Conservation (phyloP, 768 basidiomycete species). For the Collybia nuda region DNA sequence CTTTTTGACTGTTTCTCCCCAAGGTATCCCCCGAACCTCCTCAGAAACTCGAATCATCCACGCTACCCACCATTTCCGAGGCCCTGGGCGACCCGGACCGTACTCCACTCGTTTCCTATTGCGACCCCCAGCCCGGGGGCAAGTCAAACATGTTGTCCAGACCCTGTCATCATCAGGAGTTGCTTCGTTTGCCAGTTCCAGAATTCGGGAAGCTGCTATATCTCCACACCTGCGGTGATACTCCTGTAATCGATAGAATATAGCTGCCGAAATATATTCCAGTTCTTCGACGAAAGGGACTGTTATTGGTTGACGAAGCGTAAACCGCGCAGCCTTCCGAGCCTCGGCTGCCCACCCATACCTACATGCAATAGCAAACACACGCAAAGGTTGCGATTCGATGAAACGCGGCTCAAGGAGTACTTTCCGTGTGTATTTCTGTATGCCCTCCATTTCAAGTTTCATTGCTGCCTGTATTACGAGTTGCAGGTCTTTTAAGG, state of each 20-base stretch:
- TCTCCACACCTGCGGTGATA: slow-evolving; percentile 41
- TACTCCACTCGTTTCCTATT: slow-evolving; percentile 1
- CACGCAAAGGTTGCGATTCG: slow-evolving; percentile 36
- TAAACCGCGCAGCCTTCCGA: slow-evolving; percentile 30
- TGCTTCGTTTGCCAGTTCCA: neutral
- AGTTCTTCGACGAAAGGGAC: slow-evolving; percentile 32
- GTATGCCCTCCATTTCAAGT: slow-evolving; percentile 49
- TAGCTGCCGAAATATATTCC: slow-evolving; percentile 38
- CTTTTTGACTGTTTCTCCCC: slow-evolving; percentile 31
- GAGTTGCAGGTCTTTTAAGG: slow-evolving; percentile 37
- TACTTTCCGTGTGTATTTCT: slow-evolving; percentile 26
- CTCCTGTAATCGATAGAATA: slow-evolving; percentile 37
- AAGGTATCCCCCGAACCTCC: slow-evolving; percentile 28
- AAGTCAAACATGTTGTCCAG: slow-evolving; percentile 28
- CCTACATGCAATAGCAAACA: slow-evolving; percentile 41
- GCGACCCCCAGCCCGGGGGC: slow-evolving; percentile 14
- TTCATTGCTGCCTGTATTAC: slow-evolving; percentile 47
- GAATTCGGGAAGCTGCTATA: slow-evolving; percentile 18
- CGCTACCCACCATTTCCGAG: slow-evolving; percentile 30
- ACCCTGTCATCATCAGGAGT: slow-evolving; percentile 25
- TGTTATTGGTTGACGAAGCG: slow-evolving; percentile 29
- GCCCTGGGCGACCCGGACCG: slow-evolving; percentile 12
- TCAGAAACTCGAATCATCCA: slow-evolving; percentile 30
- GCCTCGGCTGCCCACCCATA: slow-evolving; percentile 35
- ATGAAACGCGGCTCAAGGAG: slow-evolving; percentile 33